Evolutionary conservation across 495 filamentous ascomycete genomes (phyloP).

Genomic region (Emericellopsis terricola): DNA sequence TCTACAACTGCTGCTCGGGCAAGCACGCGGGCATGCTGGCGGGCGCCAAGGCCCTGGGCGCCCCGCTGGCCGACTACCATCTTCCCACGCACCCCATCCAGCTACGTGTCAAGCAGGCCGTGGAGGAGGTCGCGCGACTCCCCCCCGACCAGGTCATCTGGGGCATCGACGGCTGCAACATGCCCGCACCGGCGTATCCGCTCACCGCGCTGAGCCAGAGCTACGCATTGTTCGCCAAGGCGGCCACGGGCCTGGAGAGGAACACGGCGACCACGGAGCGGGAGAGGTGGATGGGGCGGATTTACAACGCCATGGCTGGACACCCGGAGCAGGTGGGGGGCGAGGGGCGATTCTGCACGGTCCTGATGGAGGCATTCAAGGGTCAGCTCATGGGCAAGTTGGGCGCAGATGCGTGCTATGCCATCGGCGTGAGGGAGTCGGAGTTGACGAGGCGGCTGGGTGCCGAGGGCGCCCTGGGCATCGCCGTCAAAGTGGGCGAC

Average conservation of each 20-base stretch:
- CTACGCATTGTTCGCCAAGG: conserved; percentile 13
- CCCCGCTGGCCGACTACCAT: conserved; percentile 13
- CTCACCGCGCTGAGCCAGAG: conserved; percentile 10
- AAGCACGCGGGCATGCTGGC: conserved; percentile 26
- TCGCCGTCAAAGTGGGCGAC: conserved; percentile 25
- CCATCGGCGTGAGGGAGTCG: conserved; percentile 6
- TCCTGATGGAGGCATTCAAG: conserved; percentile 14
- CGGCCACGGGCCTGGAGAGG: conserved; percentile 1
- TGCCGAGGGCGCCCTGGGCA: conserved; percentile 13
- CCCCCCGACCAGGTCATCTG: conserved; percentile 8
- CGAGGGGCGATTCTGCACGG: conserved; percentile 19
- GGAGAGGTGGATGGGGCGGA: conserved; percentile 6
- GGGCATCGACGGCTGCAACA: conserved; percentile 22
- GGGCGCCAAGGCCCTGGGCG: conserved; percentile 13
- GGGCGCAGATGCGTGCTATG: conserved; percentile 23
- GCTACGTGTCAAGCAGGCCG: conserved; percentile 8
- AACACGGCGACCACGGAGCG: not conserved
- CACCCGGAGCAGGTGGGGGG: conserved; percentile 17
- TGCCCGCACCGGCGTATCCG: conserved; percentile 17
- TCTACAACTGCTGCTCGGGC: conserved; percentile 24
- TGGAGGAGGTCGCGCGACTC: conserved; percentile 8
- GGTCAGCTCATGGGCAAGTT: conserved; percentile 17
- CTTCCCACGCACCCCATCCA: conserved; percentile 14
- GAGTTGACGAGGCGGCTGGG: conserved; percentile 12
- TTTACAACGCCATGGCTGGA: conserved; percentile 17